These are phyloP conservation scores for Annulohypoxylon stygium DNA, from an alignment of 495 filamentous ascomycete species.

Conservation along the genomic window DNA sequence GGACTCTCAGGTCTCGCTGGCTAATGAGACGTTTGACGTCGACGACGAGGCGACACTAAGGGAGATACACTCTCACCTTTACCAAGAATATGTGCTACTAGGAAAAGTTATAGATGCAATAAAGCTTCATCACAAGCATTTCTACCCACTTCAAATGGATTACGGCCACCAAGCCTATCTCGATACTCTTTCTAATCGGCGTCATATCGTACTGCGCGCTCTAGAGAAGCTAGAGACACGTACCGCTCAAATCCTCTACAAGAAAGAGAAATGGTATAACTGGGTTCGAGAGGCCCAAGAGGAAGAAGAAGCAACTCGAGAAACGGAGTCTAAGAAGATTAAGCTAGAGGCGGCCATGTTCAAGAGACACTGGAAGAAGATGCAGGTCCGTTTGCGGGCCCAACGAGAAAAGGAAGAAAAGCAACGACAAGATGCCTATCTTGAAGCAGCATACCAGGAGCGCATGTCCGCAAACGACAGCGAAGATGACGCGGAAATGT, in stretches of 20 bases:
- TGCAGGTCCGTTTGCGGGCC: slow-evolving; percentile 52
- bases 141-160: slow-evolving; percentile 62
- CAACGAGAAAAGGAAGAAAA: slow-evolving; percentile 58
- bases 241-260: slow-evolving; percentile 60
- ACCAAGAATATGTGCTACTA: slow-evolving; percentile 59
- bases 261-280: slow-evolving; percentile 63
- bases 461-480: slow-evolving; percentile 52
- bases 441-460: slow-evolving; percentile 62
- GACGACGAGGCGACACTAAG: slow-evolving; percentile 53
- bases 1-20: slow-evolving; percentile 51
- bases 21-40: slow-evolving; percentile 59
- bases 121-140: slow-evolving; percentile 66
- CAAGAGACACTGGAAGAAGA: slow-evolving; percentile 59
- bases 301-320: slow-evolving; percentile 61
- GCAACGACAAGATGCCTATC: slow-evolving; percentile 58
- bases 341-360: slow-evolving; percentile 66
- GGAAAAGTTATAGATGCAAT: slow-evolving; percentile 65
- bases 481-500: slow-evolving; percentile 55
- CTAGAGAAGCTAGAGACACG: slow-evolving; percentile 63
- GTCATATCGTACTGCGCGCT: slow-evolving; percentile 56
- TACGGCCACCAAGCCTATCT: slow-evolving; percentile 62
- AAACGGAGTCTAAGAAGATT: slow-evolving; percentile 66
- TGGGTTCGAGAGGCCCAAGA: slow-evolving; percentile 63
- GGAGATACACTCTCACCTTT: slow-evolving; percentile 60
- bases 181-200: slow-evolving; percentile 59